Conservation (phyloP, 1,284 basidiomycete species). For the Cryptococcus sp. region DNA sequence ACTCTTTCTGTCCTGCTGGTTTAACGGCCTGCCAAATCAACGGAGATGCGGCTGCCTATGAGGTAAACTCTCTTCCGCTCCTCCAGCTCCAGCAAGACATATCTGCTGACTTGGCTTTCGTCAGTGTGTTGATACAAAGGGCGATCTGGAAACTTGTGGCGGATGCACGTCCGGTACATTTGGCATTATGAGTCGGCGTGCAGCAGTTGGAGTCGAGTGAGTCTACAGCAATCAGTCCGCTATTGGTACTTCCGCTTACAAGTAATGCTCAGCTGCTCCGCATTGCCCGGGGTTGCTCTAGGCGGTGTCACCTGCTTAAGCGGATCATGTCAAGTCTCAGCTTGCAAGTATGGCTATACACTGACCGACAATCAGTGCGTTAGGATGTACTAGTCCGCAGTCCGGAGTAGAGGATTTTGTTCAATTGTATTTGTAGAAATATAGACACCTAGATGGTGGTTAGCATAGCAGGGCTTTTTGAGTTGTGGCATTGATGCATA, state of each 20-base stretch:
- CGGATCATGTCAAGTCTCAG: slow-evolving; percentile 12
- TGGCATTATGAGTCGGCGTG: neutral
- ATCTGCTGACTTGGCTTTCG: neutral
- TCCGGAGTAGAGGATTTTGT: too few species aligned
- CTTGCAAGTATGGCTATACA: slow-evolving; percentile 12
- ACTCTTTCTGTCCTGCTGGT: too few species aligned
- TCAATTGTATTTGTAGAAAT: neutral
- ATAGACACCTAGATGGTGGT: too few species aligned
- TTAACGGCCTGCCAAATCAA: too few species aligned
- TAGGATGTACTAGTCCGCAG: neutral
- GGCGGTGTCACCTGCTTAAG: slow-evolving; percentile 13
- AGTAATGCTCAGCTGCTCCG: slow-evolving; percentile 5
- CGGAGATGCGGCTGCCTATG: too few species aligned
- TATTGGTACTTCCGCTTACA: neutral
- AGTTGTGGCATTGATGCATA: too few species aligned
- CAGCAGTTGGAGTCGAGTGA: slow-evolving; percentile 5
- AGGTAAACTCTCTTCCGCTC: too few species aligned
- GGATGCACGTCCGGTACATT: slow-evolving; percentile 8
- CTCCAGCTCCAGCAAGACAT: too few species aligned
- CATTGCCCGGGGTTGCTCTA: slow-evolving; percentile 9
- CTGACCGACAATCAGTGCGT: slow-evolving; percentile 11
- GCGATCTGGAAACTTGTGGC: slow-evolving; percentile 14
- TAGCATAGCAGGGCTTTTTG: too few species aligned
- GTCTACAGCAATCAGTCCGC: neutral
- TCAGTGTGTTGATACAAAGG: slow-evolving; percentile 11